Base-by-base conservation (phyloP, 768 basidiomycete species). In the Hypholoma fasciculare region DNA sequence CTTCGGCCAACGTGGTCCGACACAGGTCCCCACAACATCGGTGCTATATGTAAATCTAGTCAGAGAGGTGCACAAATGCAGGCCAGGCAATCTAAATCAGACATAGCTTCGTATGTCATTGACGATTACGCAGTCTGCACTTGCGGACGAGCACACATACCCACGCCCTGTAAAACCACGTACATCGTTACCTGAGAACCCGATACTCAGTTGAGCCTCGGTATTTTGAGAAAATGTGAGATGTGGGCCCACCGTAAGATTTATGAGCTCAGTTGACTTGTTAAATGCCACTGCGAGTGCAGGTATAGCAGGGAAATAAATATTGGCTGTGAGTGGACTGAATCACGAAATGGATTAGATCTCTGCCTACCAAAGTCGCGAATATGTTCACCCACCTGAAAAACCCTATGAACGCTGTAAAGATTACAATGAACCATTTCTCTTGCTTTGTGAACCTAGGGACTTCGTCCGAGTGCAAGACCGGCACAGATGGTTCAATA, bases 251-350 rank as follows among this genome's bases (percentile, higher is more conserved):
- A 93, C 87, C 7, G 91, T 90, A 43, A 94, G 69, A 67, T 92
- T 93, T 40, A 94, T 92, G 9, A 86, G 75, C 63, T 91, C 89
- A 4, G 78, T 79, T 0, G 86, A 82, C 55, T 84, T 83, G 63
- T 86, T 67, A 65, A 95, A 91, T 3, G 74, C 87, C 16, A 57
- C 60, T 0, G 86, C 78, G 19, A 94, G 73, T 0, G 82, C 77
- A 1, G 92, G 92, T 46, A 95, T 88, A 6, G 86, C 89, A 7
- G 91, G 90, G 51, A 91, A 84, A 67, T 92, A 93, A 56, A 92
- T 88, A 57, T 86, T 91, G 3, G 89, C 80, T 1, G 90, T 89
- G 11, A 92, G 72, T 0, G 89, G 88, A 64, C 87, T 88, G 17
- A 17, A 34, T n/a, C 9, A 26, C 30, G 9, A n/a, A 6, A 14